Evolutionary conservation across 768 basidiomycete genomes (phyloP).

Genomic region (Kwoniella botswanensis): DNA sequence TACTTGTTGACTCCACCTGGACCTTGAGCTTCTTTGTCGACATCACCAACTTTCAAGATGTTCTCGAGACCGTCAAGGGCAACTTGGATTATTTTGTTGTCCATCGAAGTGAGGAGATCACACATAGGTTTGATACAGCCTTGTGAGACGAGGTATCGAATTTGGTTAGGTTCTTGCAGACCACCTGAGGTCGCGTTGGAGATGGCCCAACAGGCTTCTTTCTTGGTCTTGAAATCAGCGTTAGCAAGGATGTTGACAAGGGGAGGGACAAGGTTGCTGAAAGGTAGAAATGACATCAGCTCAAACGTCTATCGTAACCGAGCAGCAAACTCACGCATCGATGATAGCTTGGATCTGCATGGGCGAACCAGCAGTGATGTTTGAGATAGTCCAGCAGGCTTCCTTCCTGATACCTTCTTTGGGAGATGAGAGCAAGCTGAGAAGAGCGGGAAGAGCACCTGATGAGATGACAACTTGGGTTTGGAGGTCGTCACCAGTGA

Average conservation of each 20-base stretch:
- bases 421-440: conserved; percentile 88
- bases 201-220: conserved; percentile 99
- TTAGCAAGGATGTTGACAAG: conserved; percentile 97
- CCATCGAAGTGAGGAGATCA: conserved; percentile 95
- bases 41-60: conserved; percentile 95
- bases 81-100: conserved; percentile 98
- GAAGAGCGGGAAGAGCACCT: conserved; percentile 91
- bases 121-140: conserved; percentile 99
- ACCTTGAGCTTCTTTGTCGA: conserved; percentile 81
- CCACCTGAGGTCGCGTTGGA: conserved; percentile 99
- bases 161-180: conserved; percentile 92
- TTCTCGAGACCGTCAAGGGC: conserved; percentile 98
- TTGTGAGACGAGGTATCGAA: conserved; percentile 95
- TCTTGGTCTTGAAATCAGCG: conserved; percentile 98
- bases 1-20: conserved; percentile 89
- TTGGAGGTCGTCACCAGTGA: conserved; percentile 98
- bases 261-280: conserved; percentile 78
- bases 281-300: conserved; percentile 8
- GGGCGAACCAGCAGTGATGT: conserved; percentile 95
- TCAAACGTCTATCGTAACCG: background rate
- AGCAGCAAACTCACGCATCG: conserved; percentile 75
- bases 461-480: conserved; percentile 99
- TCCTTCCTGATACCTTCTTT: conserved; percentile 99
- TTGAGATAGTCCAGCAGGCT: conserved; percentile 99
- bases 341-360: conserved; percentile 97